These are phyloP conservation scores for Castanea mollissima DNA, from an alignment of 306 rosid species.

Conservation along the genomic window DNA sequence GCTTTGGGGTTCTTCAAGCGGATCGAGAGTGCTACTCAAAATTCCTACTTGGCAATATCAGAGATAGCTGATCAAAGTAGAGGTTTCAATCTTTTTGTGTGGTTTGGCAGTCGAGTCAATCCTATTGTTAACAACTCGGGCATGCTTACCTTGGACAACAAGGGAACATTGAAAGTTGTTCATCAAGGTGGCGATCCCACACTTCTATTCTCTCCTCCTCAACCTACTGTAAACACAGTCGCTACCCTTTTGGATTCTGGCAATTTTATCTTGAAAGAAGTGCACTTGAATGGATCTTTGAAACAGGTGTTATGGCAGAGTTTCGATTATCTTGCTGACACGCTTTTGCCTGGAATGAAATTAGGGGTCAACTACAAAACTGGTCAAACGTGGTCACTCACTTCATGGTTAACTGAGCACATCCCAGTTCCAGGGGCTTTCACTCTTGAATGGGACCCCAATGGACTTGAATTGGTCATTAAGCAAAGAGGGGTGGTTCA, in stretches of 20 bases:
- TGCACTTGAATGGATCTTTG: background rate
- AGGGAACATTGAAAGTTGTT: background rate
- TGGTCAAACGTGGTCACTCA: background rate
- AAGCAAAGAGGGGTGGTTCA: too few species aligned
- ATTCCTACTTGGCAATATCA: too few species aligned
- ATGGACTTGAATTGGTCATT: too few species aligned
- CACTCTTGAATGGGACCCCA: too few species aligned
- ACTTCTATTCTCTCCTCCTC: background rate
- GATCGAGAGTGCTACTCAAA: too few species aligned
- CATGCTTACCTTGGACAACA: background rate
- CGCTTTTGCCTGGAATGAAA: slow-evolving; percentile 9
- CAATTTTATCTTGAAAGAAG: slow-evolving; percentile 8
- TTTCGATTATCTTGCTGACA: slow-evolving; percentile 3
- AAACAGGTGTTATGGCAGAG: slow-evolving; percentile 5
- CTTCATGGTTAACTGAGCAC: background rate
- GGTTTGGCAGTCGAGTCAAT: too few species aligned
- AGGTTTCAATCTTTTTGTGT: too few species aligned
- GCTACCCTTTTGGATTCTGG: slow-evolving; percentile 11
- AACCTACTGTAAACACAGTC: background rate
- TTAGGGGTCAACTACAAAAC: background rate
- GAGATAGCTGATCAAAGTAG: too few species aligned
- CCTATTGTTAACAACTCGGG: too few species aligned
- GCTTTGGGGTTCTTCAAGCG: too few species aligned
- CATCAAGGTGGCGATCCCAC: background rate
- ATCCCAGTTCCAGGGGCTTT: background rate